Evolutionary conservation across 78 protist genomes (phyloP).

Genomic region (Cavenderia fasciculata): DNA sequence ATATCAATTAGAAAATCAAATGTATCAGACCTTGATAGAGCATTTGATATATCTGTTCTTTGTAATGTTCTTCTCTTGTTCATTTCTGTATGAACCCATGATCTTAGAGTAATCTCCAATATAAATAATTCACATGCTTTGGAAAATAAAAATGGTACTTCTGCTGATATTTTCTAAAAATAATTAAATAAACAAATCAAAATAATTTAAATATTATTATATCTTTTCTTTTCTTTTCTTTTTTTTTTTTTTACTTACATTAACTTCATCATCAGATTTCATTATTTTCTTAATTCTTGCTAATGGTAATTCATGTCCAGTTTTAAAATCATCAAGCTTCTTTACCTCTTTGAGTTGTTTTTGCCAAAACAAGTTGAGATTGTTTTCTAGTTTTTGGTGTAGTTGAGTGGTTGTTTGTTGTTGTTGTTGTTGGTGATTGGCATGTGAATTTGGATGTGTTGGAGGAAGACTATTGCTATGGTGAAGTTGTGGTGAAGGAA

Average conservation of each 20-base stretch:
- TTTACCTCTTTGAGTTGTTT: conserved; percentile 12
- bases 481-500: conserved; percentile 8
- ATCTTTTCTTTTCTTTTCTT: not conserved
- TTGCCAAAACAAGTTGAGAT: conserved; percentile 16
- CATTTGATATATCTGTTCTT: conserved; percentile 86
- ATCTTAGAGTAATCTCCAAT: conserved; percentile 83
- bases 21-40: conserved; percentile 83
- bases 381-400: conserved; percentile 18
- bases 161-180: conserved; percentile 49
- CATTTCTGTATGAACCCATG: conserved; percentile 89
- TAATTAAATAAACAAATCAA: not conserved
- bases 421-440: conserved; percentile 5
- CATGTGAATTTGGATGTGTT: not conserved
- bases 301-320: conserved; percentile 77
- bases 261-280: conserved; percentile 87
- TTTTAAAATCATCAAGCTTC: conserved; percentile 55
- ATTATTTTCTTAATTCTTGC: conserved; percentile 91
- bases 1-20: conserved; percentile 92
- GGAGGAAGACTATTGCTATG: not conserved
- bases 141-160: conserved; percentile 89
- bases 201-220: conserved; percentile 50
- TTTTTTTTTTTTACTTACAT: conserved; percentile 18
- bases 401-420: not conserved
- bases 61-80: conserved; percentile 87
- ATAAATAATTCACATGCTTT: conserved; percentile 94